Percentiles rank a stretch among this genome's conserved stretches.
These are phyloP conservation scores for Scenedesmus sp. DNA, from an alignment of 163 green algal species.

Conservation along the genomic window DNA sequence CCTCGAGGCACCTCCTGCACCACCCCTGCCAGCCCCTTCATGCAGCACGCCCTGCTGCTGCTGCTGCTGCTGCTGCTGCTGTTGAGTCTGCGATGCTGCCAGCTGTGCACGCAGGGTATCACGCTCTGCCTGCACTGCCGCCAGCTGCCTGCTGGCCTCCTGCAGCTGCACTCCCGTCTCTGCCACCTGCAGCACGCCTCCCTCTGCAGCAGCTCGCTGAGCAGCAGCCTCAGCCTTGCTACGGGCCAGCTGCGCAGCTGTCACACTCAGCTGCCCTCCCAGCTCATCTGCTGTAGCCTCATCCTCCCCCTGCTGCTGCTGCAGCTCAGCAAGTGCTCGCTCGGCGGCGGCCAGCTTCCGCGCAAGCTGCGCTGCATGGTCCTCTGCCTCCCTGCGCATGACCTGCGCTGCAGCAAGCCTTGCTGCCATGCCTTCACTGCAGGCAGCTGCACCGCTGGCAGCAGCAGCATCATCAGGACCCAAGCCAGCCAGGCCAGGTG, in stretches of 20 bases:
- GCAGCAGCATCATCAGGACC: background rate
- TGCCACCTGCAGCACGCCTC: background rate
- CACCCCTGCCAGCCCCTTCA: background rate
- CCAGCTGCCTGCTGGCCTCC: conserved; percentile 5
- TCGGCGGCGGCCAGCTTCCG: background rate
- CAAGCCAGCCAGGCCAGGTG: background rate
- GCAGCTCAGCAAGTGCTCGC: background rate
- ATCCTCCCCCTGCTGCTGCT: background rate
- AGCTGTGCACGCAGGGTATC: background rate
- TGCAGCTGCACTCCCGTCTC: background rate
- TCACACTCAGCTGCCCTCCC: conserved; percentile 6
- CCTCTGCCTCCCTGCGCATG: conserved; percentile 29
- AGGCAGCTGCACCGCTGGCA: background rate
- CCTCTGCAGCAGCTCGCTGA: conserved; percentile 17
- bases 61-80: conserved; percentile 16
- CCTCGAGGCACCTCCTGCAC: background rate
- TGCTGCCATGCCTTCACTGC: conserved; percentile 1
- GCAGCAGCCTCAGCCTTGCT: conserved; percentile 10
- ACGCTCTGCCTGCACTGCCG: background rate
- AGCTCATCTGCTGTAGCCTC: background rate
- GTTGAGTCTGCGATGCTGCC: background rate
- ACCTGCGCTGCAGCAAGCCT: conserved; percentile 31
- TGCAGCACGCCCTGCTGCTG: background rate
- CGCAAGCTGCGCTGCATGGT: background rate
- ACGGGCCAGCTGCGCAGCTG: background rate